These are phyloP conservation scores for Fagopyrum esculentum DNA, from an alignment of 148 eudicot species.

Conservation along the genomic window DNA sequence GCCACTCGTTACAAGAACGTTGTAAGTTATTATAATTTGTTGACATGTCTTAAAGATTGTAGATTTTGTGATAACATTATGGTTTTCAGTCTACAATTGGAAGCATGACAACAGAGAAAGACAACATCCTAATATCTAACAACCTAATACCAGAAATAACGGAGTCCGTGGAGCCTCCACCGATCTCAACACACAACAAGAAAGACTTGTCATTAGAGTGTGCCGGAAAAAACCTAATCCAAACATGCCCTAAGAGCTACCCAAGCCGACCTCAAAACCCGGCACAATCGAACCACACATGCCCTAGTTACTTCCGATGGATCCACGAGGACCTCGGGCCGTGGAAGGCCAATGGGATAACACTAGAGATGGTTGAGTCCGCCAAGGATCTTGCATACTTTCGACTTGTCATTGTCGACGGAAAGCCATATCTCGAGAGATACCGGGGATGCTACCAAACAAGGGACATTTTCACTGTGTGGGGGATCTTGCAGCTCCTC, in stretches of 20 bases:
- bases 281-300: slow-evolving; percentile 15
- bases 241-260: slow-evolving; percentile 31
- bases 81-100: not conserved
- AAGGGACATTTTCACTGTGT: slow-evolving; percentile 47
- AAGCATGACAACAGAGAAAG: not conserved
- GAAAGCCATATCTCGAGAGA: slow-evolving; percentile 34
- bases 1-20: slow-evolving; percentile 36
- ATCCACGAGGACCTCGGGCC: slow-evolving; percentile 44
- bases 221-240: slow-evolving; percentile 15
- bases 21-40: slow-evolving; percentile 26
- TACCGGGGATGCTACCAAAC: slow-evolving; percentile 38
- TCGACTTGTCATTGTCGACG: slow-evolving; percentile 32
- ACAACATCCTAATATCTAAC: not conserved
- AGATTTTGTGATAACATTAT: not conserved
- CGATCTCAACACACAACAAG: not conserved
- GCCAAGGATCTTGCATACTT: slow-evolving; percentile 23
- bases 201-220: not conserved
- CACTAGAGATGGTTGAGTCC: slow-evolving; percentile 36
- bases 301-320: slow-evolving; percentile 50
- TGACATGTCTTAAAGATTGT: not conserved
- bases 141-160: not conserved
- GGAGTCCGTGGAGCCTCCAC: not conserved
- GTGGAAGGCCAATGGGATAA: slow-evolving; percentile 37
- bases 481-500: slow-evolving; percentile 56
- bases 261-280: not conserved